A percentile compares a stretch with the other conserved stretches of the same genome.
phyloP scores from a whole-genome alignment of 495 filamentous ascomycete species.

The Xylaria grammica region DNA sequence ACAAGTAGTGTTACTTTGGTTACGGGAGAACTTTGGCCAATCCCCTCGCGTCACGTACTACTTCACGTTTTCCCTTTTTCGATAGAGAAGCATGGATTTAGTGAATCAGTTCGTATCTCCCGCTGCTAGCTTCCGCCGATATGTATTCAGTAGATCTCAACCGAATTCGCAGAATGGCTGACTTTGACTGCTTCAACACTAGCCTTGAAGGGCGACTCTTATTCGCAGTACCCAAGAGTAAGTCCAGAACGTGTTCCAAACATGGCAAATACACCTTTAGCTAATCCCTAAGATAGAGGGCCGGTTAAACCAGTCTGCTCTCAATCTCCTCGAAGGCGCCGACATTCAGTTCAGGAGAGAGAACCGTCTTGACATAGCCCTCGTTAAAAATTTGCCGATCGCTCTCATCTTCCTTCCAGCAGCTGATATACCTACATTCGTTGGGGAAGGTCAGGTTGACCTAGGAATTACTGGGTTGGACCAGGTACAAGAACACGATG shows the following conservation, averaged over 20 bases:
- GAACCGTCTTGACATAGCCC: conserved; percentile 91
- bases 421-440: conserved; percentile 95
- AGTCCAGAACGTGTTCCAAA: conserved; percentile 45
- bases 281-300: conserved; percentile 69
- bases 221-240: conserved; percentile 97
- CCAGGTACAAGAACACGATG: conserved; percentile 90
- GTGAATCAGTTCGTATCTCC: conserved; percentile 75
- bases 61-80: neutral
- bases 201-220: conserved; percentile 92
- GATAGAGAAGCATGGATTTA: conserved; percentile 69
- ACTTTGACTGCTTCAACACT: conserved; percentile 40
- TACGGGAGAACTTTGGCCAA: neutral
- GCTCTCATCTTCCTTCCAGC: conserved; percentile 97
- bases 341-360: conserved; percentile 97
- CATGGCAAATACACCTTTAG: conserved; percentile 35
- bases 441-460: conserved; percentile 92
- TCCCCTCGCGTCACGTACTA: conserved; percentile 3
- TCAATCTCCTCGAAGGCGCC: conserved; percentile 88
- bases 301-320: conserved; percentile 79
- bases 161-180: conserved; percentile 33
- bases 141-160: conserved; percentile 15
- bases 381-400: conserved; percentile 93
- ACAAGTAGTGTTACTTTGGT: neutral
- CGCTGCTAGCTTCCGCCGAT: conserved; percentile 12
- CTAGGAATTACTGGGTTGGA: conserved; percentile 93